Evolutionary conservation across 164 flowering plant species (phyloP).

Genomic region (Cinnamomum chago): DNA sequence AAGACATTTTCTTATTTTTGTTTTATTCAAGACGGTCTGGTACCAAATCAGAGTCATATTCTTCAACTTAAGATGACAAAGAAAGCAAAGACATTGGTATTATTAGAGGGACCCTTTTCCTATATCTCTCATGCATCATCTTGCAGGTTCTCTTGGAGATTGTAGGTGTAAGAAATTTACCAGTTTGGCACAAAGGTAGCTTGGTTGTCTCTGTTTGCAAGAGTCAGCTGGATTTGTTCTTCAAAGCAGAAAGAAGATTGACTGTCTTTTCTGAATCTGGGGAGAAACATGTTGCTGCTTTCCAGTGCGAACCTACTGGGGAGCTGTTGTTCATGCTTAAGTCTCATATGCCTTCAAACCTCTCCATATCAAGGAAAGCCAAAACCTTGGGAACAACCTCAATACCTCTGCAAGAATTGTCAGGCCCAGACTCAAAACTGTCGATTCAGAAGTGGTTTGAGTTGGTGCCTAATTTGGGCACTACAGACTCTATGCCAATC

Average conservation of each 20-base stretch:
- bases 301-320: conserved; percentile 79
- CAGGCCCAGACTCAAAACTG: conserved; percentile 42
- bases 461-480: conserved; percentile 41
- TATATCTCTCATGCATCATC: not conserved
- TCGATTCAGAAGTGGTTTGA: conserved; percentile 71
- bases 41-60: not conserved
- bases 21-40: not conserved
- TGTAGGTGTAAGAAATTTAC: conserved; percentile 57
- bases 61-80: not conserved
- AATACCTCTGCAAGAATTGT: conserved; percentile 48
- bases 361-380: conserved; percentile 29
- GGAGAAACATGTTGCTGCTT: conserved; percentile 62
- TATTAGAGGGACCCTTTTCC: not conserved
- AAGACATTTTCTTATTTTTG: too few relatives aligned
- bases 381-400: conserved; percentile 55
- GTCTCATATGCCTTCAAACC: conserved; percentile 36
- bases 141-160: conserved; percentile 73
- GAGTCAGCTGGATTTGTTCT: conserved; percentile 62
- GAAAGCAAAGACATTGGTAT: not conserved
- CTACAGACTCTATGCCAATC: conserved; percentile 40
- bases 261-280: conserved; percentile 55
- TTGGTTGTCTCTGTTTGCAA: conserved; percentile 58
- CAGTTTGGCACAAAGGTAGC: conserved; percentile 56
- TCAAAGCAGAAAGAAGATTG: conserved; percentile 45
- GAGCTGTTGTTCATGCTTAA: conserved; percentile 61